Evolutionary conservation across 352 stramenopile genomes (phyloP), one percentile per base, ranked within the genome.

Genomic region (Pythium folliculosum): DNA sequence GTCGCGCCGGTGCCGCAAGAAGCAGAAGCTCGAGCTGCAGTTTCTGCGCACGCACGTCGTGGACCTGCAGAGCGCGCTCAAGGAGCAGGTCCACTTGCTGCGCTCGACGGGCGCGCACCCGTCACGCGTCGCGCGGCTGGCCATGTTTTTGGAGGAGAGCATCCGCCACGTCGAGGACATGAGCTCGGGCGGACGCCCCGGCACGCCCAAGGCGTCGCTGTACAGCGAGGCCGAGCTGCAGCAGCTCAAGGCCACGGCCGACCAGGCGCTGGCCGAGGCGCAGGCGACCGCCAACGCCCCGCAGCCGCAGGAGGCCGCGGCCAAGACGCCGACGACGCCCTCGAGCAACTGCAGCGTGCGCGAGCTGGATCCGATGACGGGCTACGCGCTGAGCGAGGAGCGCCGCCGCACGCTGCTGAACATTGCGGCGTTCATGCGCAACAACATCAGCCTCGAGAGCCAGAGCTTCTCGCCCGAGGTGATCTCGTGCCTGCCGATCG

Each of bases 21-120:
- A 92, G 60, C 87, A 95, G 73, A 95, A 95, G 73, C 63, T 91
- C 21, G 87, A 95, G 77, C 71, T 95, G n/a, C 84, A 92, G 65
- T 95, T 95, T 70, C 73, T 95, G 32, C 81, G 87, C 22, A 81
- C 76, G 12, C 87, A 95, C 65, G 87, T 95, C 5, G 80, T 93
- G 44, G 87, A 95, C 60, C 82, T 95, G 1, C 84, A 92, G 45
- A 79, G 62, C 14, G 82, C 79, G 37, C 71, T 95, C 4, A 84
- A 81, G 43, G 85, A 95, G 45, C 83, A 95, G 48, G 77, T 87
- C 25, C 76, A 71, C 13, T 72, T 86, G 51, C 67, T 91, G 58
- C 69, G 76, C 9, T 38, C 66, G 7, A 67, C 77, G 21, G 50
- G 79, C 10, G 72, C 67, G 0, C 81, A 88, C 44, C 81, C 84